Evolutionary conservation across 305 asterid species (phyloP).

Genomic region (Andrographis paniculata): DNA sequence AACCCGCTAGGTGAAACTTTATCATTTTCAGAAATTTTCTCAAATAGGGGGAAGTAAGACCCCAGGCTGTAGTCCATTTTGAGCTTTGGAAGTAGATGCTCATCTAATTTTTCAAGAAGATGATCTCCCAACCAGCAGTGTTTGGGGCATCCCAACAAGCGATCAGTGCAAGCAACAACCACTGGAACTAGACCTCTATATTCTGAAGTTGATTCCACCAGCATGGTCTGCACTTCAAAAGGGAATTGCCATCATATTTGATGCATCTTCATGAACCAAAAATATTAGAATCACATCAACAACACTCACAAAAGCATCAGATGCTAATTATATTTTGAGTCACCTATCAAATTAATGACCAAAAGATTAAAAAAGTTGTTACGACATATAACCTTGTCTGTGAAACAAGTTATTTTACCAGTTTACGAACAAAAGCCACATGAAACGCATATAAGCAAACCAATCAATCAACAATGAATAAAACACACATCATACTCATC

Average conservation of each 20-base stretch:
- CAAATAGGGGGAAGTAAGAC: conserved; percentile 69
- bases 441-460: no score
- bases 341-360: no score
- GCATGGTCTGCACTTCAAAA: conserved; percentile 51
- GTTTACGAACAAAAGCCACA: no score
- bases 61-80: conserved; percentile 68
- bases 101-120: conserved; percentile 65
- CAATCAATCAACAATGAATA: no score
- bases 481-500: no score
- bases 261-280: neutral
- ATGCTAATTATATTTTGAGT: no score
- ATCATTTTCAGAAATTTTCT: conserved; percentile 64
- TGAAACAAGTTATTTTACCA: no score
- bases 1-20: conserved; percentile 70
- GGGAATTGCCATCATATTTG: conserved; percentile 14
- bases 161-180: conserved; percentile 52
- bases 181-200: conserved; percentile 70
- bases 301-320: no score
- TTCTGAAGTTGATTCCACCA: conserved; percentile 54
- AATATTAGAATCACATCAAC: neutral
- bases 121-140: conserved; percentile 77
- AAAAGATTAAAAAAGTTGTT: no score
- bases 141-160: conserved; percentile 63
- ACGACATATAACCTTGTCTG: no score
- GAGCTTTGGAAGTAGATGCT: conserved; percentile 63